phyloP scores from a whole-genome alignment of 768 basidiomycete genomes.

The Leccinellum rugosiceps region DNA sequence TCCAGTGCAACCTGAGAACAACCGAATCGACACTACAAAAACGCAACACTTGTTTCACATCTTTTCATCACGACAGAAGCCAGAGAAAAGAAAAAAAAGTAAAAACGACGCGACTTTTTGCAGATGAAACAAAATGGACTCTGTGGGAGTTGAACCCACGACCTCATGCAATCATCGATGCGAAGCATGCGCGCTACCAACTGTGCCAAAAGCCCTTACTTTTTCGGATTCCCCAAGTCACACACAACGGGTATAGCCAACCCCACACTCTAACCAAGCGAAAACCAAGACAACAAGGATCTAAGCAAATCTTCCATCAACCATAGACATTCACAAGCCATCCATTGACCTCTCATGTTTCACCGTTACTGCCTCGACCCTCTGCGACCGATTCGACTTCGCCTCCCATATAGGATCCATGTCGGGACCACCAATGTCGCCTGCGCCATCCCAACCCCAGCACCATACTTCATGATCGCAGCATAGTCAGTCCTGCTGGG shows the following conservation, averaged over 20 bases:
- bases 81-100: not conserved
- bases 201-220: constrained; percentile 49
- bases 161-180: constrained; percentile 48
- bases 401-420: constrained; percentile 97
- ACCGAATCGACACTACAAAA: not conserved
- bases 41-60: not conserved
- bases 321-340: constrained; percentile 14
- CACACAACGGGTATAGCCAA: not conserved
- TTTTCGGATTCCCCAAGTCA: not conserved
- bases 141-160: constrained; percentile 55
- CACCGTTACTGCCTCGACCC: constrained; percentile 58
- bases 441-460: constrained; percentile 99
- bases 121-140: constrained; percentile 10
- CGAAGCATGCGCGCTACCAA: constrained; percentile 62
- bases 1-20: not conserved
- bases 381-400: constrained; percentile 65
- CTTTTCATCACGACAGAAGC: not conserved
- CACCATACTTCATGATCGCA: constrained; percentile 76
- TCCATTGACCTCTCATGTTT: constrained; percentile 57
- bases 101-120: not conserved
- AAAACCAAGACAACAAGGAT: constrained; percentile 7
- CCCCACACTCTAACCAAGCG: not conserved
- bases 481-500: constrained; percentile 3
- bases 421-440: constrained; percentile 95
- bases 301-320: constrained; percentile 8